Percentiles rank a stretch among this genome's conserved stretches.
phyloP scores from a whole-genome alignment of 768 basidiomycete species.

The Boletus rubropictus region DNA sequence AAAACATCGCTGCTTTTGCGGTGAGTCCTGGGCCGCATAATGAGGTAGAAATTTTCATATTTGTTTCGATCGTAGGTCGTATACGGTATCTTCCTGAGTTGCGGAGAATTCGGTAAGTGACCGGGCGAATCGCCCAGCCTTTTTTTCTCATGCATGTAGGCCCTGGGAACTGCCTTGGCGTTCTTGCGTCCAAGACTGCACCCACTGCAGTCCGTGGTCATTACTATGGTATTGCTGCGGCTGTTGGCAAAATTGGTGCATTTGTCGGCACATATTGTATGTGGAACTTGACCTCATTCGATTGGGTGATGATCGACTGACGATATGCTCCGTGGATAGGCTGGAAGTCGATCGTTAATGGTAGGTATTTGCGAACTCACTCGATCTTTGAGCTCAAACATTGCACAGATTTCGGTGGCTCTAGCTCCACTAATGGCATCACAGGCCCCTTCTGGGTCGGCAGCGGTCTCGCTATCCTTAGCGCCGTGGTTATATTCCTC shows the following conservation, averaged over 20 bases:
- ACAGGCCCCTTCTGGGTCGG: conserved; percentile 88
- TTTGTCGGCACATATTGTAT: conserved; percentile 77
- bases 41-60: background rate
- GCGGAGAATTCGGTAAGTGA: conserved; percentile 72
- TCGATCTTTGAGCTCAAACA: background rate
- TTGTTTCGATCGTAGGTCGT: conserved; percentile 45
- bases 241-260: conserved; percentile 79
- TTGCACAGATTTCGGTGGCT: conserved; percentile 55
- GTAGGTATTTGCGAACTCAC: conserved; percentile 28
- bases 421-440: conserved; percentile 48
- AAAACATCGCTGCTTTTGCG: conserved; percentile 69
- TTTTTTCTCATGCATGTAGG: conserved; percentile 32
- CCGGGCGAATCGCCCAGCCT: background rate
- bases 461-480: conserved; percentile 78
- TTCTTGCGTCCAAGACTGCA: conserved; percentile 79
- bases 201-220: conserved; percentile 85
- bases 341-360: conserved; percentile 61
- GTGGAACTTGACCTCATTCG: conserved; percentile 19
- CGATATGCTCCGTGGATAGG: conserved; percentile 30
- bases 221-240: conserved; percentile 82
- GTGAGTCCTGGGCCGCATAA: conserved; percentile 32
- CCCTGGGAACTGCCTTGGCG: conserved; percentile 81
- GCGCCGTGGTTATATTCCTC: conserved; percentile 65
- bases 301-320: conserved; percentile 3
- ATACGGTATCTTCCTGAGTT: conserved; percentile 86